phyloP scores from a whole-genome alignment of 2,329 filamentous ascomycete genomes.

The Clarireedia hainanense region DNA sequence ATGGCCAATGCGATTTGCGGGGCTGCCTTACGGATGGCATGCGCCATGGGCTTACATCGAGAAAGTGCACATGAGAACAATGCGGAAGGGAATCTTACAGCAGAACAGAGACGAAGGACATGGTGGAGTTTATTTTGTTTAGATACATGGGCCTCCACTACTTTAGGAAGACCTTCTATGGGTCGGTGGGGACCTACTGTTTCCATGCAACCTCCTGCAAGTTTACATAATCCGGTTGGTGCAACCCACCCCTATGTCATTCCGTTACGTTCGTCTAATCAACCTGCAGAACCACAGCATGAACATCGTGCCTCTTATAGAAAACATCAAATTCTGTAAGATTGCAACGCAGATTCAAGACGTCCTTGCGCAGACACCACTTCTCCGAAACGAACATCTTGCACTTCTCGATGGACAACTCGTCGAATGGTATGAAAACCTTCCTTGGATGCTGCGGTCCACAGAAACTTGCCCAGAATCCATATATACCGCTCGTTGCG shows the following conservation, averaged over 20 bases:
- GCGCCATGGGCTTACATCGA: conserved; percentile 62
- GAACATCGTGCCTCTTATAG: conserved; percentile 61
- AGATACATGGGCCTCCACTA: conserved; percentile 67
- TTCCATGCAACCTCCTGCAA: conserved; percentile 54
- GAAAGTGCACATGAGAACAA: conserved; percentile 39
- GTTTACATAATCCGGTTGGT: conserved; percentile 25
- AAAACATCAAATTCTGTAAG: conserved; percentile 74
- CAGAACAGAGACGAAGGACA: conserved; percentile 56
- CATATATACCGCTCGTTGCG: conserved; percentile 59
- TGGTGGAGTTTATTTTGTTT: conserved; percentile 72
- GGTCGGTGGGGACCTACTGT: conserved; percentile 61
- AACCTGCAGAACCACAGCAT: conserved; percentile 41
- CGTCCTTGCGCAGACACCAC: conserved; percentile 59
- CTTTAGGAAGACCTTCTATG: conserved; percentile 62
- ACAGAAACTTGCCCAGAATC: conserved; percentile 63
- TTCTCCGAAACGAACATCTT: conserved; percentile 60
- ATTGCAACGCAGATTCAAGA: conserved; percentile 74
- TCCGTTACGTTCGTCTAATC: neutral
- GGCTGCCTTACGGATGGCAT: conserved; percentile 66
- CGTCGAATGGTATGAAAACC: conserved; percentile 62
- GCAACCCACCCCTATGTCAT: neutral
- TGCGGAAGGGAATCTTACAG: conserved; percentile 31
- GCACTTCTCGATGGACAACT: conserved; percentile 59
- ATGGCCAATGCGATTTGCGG: conserved; percentile 68
- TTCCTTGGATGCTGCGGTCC: conserved; percentile 58